phyloP scores from a whole-genome alignment of 148 eudicot genomes.

The Talinum fruticosum region DNA sequence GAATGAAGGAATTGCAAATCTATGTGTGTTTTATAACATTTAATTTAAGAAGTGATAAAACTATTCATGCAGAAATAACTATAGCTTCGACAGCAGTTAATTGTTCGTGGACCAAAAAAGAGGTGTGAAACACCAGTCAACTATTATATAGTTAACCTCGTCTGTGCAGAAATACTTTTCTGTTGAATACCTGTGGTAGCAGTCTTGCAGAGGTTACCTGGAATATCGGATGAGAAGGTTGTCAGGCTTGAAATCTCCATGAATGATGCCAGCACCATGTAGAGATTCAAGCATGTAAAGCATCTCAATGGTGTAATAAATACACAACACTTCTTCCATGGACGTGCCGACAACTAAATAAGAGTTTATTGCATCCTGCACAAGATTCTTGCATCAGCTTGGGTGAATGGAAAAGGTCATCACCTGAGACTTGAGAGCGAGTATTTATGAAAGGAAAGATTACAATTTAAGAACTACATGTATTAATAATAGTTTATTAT shows the following conservation, averaged over 20 bases:
- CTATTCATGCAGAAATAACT: not conserved
- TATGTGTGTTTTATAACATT: not conserved
- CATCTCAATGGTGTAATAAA: conserved; percentile 96
- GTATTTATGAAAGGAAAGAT: not conserved
- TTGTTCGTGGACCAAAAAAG: not conserved
- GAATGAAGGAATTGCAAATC: not conserved
- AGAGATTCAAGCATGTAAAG: conserved; percentile 77
- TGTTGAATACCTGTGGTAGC: not conserved
- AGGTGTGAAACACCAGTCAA: not conserved
- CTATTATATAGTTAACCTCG: not conserved
- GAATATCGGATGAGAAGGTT: conserved; percentile 85
- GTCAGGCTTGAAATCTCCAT: conserved; percentile 99
- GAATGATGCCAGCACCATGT: conserved; percentile 69
- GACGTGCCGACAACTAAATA: conserved; percentile 50
- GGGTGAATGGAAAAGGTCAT: not conserved
- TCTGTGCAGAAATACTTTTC: not conserved
- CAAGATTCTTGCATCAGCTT: conserved; percentile 18
- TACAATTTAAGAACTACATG: not conserved
- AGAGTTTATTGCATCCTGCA: conserved; percentile 94
- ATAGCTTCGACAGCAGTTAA: no score
- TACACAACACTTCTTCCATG: conserved; percentile 88
- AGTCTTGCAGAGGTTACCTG: conserved; percentile 45
- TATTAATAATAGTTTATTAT: conserved; percentile 4
- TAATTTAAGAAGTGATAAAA: not conserved
- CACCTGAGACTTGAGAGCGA: not conserved